These are phyloP conservation scores for Epichloe gansuensis DNA, from an alignment of 2,329 filamentous ascomycete species.

Conservation along the genomic window DNA sequence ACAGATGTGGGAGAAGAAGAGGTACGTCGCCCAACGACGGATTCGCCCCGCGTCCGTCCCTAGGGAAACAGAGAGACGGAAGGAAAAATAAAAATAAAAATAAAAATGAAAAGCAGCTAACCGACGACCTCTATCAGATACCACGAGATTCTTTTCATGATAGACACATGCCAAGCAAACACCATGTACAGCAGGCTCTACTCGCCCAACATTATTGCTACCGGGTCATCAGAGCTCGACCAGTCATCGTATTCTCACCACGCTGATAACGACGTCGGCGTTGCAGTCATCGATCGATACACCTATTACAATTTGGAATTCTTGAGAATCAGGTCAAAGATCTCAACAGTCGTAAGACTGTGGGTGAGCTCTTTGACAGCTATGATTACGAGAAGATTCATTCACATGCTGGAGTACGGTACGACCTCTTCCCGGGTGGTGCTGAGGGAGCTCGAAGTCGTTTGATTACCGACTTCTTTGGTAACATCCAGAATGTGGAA, in stretches of 20 bases:
- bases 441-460: slow-evolving; percentile 65
- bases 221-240: slow-evolving; percentile 89
- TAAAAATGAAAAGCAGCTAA: neutral
- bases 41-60: neutral
- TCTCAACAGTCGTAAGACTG: slow-evolving; percentile 72
- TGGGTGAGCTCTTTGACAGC: slow-evolving; percentile 91
- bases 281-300: slow-evolving; percentile 96
- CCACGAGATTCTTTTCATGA: slow-evolving; percentile 98
- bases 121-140: slow-evolving; percentile 41
- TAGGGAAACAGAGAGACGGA: neutral
- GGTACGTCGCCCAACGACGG: slow-evolving; percentile 30
- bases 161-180: slow-evolving; percentile 98
- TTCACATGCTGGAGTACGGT: slow-evolving; percentile 79
- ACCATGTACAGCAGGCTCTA: slow-evolving; percentile 99
- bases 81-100: too few relatives aligned
- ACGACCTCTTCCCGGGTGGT: slow-evolving; percentile 87
- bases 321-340: slow-evolving; percentile 78
- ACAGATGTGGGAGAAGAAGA: slow-evolving; percentile 99
- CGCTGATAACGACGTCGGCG: slow-evolving; percentile 93
- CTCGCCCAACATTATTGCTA: slow-evolving; percentile 95
- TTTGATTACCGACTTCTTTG: slow-evolving; percentile 92
- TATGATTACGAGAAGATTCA: slow-evolving; percentile 95
- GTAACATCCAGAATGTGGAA: slow-evolving; percentile 95
- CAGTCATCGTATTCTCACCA: slow-evolving; percentile 97
- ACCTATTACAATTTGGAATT: slow-evolving; percentile 99